Conservation (phyloP, 306 rosid genomes). For the Rosa multiflora region DNA sequence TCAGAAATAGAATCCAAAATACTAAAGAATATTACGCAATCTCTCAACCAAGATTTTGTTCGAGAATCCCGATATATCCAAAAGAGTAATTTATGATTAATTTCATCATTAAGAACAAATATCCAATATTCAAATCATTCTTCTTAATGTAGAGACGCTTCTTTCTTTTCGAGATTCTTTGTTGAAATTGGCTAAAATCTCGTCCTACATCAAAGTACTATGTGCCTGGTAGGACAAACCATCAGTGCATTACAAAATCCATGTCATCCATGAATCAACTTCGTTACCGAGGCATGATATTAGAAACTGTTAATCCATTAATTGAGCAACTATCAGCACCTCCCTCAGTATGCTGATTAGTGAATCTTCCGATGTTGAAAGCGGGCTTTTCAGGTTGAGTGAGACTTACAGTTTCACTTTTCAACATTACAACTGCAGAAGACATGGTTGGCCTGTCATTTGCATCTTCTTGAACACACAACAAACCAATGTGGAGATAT, state of each 20-base stretch:
- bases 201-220: background rate
- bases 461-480: slow-evolving; percentile 37
- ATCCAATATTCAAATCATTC: no score
- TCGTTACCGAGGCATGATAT: background rate
- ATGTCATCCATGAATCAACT: background rate
- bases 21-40: no score
- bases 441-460: slow-evolving; percentile 36
- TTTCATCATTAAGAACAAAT: no score
- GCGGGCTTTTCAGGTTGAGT: slow-evolving; percentile 16
- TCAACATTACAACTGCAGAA: slow-evolving; percentile 16
- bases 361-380: background rate
- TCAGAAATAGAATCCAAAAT: no score
- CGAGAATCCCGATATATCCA: no score
- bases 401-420: slow-evolving; percentile 12
- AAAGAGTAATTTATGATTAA: no score
- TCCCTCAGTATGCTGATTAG: background rate
- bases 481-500: slow-evolving; percentile 26
- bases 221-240: background rate
- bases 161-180: no score
- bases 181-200: no score
- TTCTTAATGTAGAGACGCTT: no score
- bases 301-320: slow-evolving; percentile 20
- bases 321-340: slow-evolving; percentile 6
- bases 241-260: background rate
- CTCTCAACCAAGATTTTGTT: no score